Conservation (phyloP, 352 stramenopile species). For the Phytophthora fragariaefolia region DNA sequence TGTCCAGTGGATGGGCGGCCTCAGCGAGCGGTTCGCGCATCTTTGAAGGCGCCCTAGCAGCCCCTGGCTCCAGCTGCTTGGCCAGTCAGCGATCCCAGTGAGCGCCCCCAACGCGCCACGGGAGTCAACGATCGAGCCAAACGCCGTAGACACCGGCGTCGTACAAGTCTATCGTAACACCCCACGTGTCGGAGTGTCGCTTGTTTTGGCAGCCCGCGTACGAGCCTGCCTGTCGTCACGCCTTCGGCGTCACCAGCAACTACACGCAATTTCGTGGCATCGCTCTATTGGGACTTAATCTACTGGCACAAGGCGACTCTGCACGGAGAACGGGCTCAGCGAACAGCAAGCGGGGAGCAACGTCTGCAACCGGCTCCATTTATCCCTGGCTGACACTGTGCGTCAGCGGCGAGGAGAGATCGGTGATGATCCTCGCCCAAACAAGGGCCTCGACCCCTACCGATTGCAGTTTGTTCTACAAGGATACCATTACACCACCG, state of each 20-base stretch:
- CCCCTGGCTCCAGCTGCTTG: conserved; percentile 7
- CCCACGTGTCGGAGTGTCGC: background rate
- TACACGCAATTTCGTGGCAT: background rate
- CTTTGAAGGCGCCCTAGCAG: conserved; percentile 21
- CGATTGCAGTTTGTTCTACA: background rate
- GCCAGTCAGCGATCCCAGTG: background rate
- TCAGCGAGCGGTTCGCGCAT: conserved; percentile 11
- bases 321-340: background rate
- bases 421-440: conserved; percentile 5
- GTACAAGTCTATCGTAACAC: background rate
- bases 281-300: background rate
- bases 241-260: background rate
- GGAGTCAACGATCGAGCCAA: too few relatives aligned
- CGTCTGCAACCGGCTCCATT: background rate
- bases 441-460: conserved; percentile 13
- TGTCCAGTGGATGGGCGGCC: conserved; percentile 13
- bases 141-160: too few relatives aligned
- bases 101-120: too few relatives aligned
- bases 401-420: background rate
- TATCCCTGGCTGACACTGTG: conserved; percentile 4
- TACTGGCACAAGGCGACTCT: background rate
- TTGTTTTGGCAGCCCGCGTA: background rate
- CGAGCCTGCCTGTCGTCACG: background rate
- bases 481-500: background rate
- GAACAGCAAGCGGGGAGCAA: conserved; percentile 3